Conservation (phyloP, 2,329 filamentous ascomycete genomes). For the Zelopaecilomyces penicillatus region DNA sequence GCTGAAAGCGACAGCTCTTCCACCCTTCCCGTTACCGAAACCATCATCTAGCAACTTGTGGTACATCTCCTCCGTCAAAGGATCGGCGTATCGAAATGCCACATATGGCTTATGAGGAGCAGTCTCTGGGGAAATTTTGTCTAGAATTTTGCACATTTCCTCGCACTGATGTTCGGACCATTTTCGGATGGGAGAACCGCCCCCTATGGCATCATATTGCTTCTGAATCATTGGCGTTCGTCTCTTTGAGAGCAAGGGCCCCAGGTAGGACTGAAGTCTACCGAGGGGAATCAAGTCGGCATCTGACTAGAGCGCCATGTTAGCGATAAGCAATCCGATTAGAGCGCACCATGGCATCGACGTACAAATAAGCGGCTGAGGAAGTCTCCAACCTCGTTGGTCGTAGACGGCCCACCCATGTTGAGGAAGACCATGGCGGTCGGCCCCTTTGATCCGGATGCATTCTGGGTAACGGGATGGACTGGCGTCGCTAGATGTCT, state of each 20-base stretch:
- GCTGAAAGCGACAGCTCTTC: slow-evolving; percentile 90
- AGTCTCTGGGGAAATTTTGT: slow-evolving; percentile 82
- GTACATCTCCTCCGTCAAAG: slow-evolving; percentile 93
- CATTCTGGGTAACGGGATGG: slow-evolving; percentile 73
- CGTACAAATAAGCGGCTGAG: slow-evolving; percentile 85
- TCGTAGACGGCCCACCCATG: slow-evolving; percentile 92
- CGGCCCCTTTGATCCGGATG: slow-evolving; percentile 62
- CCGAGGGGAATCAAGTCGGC: slow-evolving; percentile 93
- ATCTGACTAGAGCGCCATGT: slow-evolving; percentile 55
- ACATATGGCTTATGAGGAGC: slow-evolving; percentile 97
- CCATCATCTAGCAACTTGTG: slow-evolving; percentile 73
- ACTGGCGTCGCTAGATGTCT: slow-evolving; percentile 35
- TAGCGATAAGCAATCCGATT: slow-evolving; percentile 5
- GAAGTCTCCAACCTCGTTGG: slow-evolving; percentile 81
- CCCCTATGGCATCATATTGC: slow-evolving; percentile 91
- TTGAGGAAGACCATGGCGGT: slow-evolving; percentile 99
- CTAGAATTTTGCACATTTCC: slow-evolving; percentile 96
- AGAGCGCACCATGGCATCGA: slow-evolving; percentile 8
- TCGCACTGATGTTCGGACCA: slow-evolving; percentile 93
- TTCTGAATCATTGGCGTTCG: slow-evolving; percentile 94
- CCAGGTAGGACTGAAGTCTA: slow-evolving; percentile 81
- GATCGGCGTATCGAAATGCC: slow-evolving; percentile 90
- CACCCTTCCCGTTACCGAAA: slow-evolving; percentile 82
- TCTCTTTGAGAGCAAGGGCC: slow-evolving; percentile 74
- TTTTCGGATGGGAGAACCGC: slow-evolving; percentile 94